Conservation (phyloP, 2,329 filamentous ascomycete genomes). For the Clonostachys sp. region DNA sequence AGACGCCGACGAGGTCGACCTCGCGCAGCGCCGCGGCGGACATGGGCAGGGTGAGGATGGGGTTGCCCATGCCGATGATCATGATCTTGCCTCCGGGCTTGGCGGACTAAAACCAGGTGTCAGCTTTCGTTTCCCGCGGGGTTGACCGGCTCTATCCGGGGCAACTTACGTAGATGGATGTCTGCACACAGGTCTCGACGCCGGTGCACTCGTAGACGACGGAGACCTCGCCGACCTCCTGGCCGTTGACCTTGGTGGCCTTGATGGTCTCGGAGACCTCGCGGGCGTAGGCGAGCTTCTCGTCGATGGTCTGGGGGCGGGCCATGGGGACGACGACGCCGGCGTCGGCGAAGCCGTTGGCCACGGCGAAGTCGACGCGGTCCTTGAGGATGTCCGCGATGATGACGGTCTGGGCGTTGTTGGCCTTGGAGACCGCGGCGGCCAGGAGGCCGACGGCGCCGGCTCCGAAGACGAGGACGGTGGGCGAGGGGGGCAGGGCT, state of each 20-base stretch:
- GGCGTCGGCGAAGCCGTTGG: slow-evolving; percentile 50
- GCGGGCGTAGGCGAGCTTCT: slow-evolving; percentile 46
- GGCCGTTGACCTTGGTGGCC: slow-evolving; percentile 23
- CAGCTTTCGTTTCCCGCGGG: no score
- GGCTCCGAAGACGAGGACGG: slow-evolving; percentile 53
- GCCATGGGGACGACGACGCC: slow-evolving; percentile 43
- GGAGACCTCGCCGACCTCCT: slow-evolving; percentile 57
- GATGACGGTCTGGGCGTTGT: slow-evolving; percentile 36
- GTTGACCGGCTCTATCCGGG: no score
- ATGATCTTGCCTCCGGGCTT: slow-evolving; percentile 65
- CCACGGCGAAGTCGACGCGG: slow-evolving; percentile 52
- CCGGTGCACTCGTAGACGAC: slow-evolving; percentile 77
- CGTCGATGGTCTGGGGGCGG: slow-evolving; percentile 42
- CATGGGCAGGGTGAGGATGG: slow-evolving; percentile 65
- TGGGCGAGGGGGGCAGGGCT: slow-evolving; percentile 27
- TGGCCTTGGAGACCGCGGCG: slow-evolving; percentile 50
- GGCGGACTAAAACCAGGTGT: slow-evolving; percentile 34
- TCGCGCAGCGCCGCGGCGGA: slow-evolving; percentile 65
- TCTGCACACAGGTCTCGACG: slow-evolving; percentile 71
- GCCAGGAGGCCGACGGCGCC: slow-evolving; percentile 57
- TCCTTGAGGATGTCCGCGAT: slow-evolving; percentile 53
- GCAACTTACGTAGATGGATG: slow-evolving; percentile 59
- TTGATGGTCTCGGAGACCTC: slow-evolving; percentile 40
- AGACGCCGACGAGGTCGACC: slow-evolving; percentile 67
- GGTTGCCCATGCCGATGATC: slow-evolving; percentile 69